These are phyloP conservation scores for Penicillium sp. DNA, from an alignment of 2,329 filamentous ascomycete genomes.

Conservation along the genomic window DNA sequence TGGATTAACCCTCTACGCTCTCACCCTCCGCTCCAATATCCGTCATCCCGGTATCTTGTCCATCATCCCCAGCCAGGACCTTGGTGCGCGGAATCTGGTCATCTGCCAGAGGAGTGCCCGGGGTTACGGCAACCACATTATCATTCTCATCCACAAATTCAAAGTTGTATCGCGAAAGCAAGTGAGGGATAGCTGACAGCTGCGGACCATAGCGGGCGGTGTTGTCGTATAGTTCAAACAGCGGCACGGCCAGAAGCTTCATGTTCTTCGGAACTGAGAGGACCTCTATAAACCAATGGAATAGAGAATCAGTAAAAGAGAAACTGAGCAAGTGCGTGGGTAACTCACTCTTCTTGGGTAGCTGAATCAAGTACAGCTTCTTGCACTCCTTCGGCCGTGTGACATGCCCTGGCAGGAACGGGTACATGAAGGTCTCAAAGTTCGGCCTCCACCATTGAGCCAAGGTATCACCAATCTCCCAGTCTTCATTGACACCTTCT, in stretches of 20 bases:
- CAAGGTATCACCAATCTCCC: slow-evolving; percentile 90
- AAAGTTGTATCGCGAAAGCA: slow-evolving; percentile 93
- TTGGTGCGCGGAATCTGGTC: slow-evolving; percentile 59
- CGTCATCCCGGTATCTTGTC: slow-evolving; percentile 37
- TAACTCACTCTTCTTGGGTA: slow-evolving; percentile 78
- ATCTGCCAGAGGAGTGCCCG: slow-evolving; percentile 62
- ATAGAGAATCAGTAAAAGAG: not conserved
- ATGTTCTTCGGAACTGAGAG: slow-evolving; percentile 98
- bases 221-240: slow-evolving; percentile 98
- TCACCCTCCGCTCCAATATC: slow-evolving; percentile 28
- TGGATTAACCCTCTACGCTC: slow-evolving; percentile 20
- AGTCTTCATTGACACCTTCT: slow-evolving; percentile 85
- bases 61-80: slow-evolving; percentile 53
- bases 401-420: slow-evolving; percentile 92
- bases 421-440: slow-evolving; percentile 99
- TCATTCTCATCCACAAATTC: slow-evolving; percentile 94
- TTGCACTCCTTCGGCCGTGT: slow-evolving; percentile 98
- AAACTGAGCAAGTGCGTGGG: slow-evolving; percentile 8
- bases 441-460: slow-evolving; percentile 99
- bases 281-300: slow-evolving; percentile 59
- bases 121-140: slow-evolving; percentile 78
- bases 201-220: slow-evolving; percentile 91
- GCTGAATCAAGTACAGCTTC: slow-evolving; percentile 95
- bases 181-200: slow-evolving; percentile 89
- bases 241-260: slow-evolving; percentile 93